Conservation (phyloP, 2,329 filamentous ascomycete genomes). For the Sporothrix protearum region DNA sequence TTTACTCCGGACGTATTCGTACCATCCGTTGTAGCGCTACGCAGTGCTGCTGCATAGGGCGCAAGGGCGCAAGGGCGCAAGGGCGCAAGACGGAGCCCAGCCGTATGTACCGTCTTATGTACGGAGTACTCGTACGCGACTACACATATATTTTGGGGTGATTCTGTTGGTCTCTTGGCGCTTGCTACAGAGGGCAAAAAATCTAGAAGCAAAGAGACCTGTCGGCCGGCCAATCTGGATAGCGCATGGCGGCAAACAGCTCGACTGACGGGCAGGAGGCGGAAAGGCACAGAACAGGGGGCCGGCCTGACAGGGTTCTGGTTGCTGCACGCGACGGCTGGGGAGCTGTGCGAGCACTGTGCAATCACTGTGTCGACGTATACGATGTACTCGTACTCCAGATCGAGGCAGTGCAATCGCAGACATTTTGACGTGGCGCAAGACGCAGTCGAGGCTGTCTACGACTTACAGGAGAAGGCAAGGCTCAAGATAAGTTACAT, state of each 20-base stretch:
- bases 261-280: neutral
- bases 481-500: neutral
- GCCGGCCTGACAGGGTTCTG: neutral
- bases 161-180: no score
- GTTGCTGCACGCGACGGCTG: conserved; percentile 19
- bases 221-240: conserved; percentile 19
- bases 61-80: no score
- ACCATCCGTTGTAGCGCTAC: conserved; percentile 1
- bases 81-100: neutral
- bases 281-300: neutral
- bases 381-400: neutral
- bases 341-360: neutral
- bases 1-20: neutral
- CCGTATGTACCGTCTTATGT: no score
- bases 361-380: neutral
- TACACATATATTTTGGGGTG: no score
- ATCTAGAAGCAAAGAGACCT: conserved; percentile 3
- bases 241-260: neutral
- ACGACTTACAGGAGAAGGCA: no score
- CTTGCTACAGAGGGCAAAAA: neutral
- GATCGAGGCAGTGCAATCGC: conserved; percentile 3
- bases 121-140: no score
- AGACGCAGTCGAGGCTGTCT: no score
- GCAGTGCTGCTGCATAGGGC: neutral
- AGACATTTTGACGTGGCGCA: neutral